Conservation (phyloP, 2,329 filamentous ascomycete species). For the Fusarium sp. region DNA sequence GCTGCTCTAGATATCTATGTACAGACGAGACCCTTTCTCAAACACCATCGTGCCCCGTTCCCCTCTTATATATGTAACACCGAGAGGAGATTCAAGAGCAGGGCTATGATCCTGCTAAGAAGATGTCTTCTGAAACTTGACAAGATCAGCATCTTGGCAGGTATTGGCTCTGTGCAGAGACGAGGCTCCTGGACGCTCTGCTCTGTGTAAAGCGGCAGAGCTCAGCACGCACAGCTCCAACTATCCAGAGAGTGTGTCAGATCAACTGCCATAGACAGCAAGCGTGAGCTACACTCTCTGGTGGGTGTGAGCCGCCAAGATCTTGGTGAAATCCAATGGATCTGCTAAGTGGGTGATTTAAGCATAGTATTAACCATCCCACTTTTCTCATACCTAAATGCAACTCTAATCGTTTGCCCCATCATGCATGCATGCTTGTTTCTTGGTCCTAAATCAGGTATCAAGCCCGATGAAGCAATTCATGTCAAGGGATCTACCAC, state of each 20-base stretch:
- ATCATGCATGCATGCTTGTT: background rate
- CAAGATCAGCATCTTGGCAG: slow-evolving; percentile 35
- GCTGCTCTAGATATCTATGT: background rate
- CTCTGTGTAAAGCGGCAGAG: background rate
- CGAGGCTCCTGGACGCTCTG: background rate
- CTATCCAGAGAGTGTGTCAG: background rate
- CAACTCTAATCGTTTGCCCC: slow-evolving; percentile 13
- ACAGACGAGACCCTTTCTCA: background rate
- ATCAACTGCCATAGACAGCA: background rate
- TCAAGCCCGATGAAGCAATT: background rate
- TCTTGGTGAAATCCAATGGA: background rate
- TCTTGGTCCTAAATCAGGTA: background rate
- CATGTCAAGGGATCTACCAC: background rate
- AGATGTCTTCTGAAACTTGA: slow-evolving; percentile 20
- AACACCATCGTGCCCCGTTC: background rate
- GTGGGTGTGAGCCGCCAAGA: background rate
- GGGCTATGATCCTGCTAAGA: slow-evolving; percentile 13
- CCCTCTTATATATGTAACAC: slow-evolving; percentile 27
- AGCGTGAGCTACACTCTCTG: background rate
- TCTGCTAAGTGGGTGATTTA: slow-evolving; percentile 10
- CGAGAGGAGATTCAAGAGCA: slow-evolving; percentile 12
- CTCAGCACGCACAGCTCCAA: background rate
- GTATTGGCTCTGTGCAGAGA: background rate
- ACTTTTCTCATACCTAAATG: slow-evolving; percentile 13
- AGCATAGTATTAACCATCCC: slow-evolving; percentile 21